Percentiles rank a stretch among this genome's conserved stretches.
Evolutionary conservation across 2,329 filamentous ascomycete species (phyloP).

Genomic region (Trichoderma harzianum): DNA sequence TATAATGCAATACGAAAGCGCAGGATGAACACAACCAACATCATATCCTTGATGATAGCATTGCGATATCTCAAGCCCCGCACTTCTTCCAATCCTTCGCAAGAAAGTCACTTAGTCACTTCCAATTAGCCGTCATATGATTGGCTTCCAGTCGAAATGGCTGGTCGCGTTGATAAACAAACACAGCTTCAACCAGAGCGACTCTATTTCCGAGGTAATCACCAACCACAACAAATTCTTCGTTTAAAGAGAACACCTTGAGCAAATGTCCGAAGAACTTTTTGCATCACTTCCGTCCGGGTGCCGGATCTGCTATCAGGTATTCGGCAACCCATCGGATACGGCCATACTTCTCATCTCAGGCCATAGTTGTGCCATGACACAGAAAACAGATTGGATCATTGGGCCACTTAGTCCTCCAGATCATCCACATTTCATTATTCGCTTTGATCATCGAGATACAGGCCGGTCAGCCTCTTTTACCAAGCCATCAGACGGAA

Average conservation of each 20-base stretch:
- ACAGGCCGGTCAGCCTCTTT: background rate
- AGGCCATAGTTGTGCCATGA: background rate
- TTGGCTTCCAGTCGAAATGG: background rate
- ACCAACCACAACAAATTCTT: background rate
- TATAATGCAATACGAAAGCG: background rate
- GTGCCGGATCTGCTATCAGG: background rate
- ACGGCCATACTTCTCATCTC: background rate
- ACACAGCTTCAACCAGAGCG: background rate
- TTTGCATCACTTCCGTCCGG: background rate
- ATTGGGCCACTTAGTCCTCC: background rate
- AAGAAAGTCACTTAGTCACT: background rate
- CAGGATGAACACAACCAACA: background rate
- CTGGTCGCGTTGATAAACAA: background rate
- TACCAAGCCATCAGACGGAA: background rate
- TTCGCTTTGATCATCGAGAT: background rate
- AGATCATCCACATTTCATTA: background rate
- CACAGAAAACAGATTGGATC: background rate
- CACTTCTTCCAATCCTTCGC: background rate
- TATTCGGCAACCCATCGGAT: background rate
- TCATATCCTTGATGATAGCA: background rate
- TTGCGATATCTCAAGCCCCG: background rate
- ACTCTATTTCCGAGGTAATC: background rate
- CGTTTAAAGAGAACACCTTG: background rate
- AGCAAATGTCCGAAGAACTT: background rate
- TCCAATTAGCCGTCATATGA: background rate